These are phyloP conservation scores for Cryptosporidium ubiquitum DNA, from an alignment of 169 alveolate genomes.

Conservation along the genomic window DNA sequence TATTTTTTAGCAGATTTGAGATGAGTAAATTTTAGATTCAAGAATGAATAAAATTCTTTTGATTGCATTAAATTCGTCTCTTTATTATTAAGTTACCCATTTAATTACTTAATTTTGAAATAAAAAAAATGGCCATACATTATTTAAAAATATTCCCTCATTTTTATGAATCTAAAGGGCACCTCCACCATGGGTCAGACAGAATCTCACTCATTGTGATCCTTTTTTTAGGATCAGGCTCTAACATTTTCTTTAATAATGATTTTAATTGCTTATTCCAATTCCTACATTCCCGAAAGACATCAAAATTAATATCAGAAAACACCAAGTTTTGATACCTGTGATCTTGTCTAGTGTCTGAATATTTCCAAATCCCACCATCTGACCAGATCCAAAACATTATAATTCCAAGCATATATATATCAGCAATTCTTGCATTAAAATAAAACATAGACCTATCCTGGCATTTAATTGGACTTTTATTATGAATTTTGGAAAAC, in stretches of 20 bases:
- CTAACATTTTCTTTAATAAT: constrained; percentile 37
- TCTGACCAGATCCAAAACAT: constrained; percentile 86
- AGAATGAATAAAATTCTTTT: neutral
- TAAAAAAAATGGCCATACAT: neutral
- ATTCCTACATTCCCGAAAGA: constrained; percentile 62
- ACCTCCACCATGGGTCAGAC: constrained; percentile 68
- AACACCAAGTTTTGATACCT: constrained; percentile 69
- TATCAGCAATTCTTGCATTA: constrained; percentile 83
- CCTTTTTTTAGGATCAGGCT: constrained; percentile 64
- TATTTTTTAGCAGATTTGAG: neutral
- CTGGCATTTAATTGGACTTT: constrained; percentile 53
- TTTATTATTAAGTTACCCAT: neutral
- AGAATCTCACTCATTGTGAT: constrained; percentile 54
- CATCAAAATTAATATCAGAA: constrained; percentile 60
- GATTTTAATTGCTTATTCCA: constrained; percentile 46
- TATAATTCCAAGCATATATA: constrained; percentile 79
- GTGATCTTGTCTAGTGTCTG: constrained; percentile 82
- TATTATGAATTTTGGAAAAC: constrained; percentile 13
- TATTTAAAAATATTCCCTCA: neutral
- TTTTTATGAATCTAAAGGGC: neutral
- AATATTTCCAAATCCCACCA: constrained; percentile 83
- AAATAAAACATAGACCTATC: constrained; percentile 80
- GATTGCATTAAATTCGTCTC: neutral
- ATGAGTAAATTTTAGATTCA: no score
- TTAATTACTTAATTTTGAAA: neutral